phyloP scores from a whole-genome alignment of 208 protist genomes.

The Acanthamoeba triangularis region DNA sequence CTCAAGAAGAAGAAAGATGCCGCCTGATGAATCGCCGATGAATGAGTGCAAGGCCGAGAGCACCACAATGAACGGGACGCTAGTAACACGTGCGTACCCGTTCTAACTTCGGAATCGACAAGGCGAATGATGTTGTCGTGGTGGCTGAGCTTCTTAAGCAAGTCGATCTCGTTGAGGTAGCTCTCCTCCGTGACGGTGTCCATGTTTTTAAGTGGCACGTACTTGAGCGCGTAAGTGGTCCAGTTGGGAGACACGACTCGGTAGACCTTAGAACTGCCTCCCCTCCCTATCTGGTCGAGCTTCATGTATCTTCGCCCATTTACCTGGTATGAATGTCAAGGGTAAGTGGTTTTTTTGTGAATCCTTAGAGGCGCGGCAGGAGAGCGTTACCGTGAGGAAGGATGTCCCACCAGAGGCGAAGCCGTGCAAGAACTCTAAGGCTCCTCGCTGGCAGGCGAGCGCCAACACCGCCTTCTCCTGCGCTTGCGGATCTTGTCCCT shows the following conservation, averaged over 20 bases:
- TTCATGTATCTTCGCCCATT: constrained; percentile 87
- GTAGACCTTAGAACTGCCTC: constrained; percentile 88
- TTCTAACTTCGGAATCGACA: constrained; percentile 80
- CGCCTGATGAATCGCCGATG: constrained; percentile 55
- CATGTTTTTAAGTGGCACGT: constrained; percentile 79
- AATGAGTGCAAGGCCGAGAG: not conserved
- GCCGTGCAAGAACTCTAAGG: constrained; percentile 2
- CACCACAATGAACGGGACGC: not conserved
- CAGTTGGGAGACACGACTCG: constrained; percentile 82
- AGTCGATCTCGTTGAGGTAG: constrained; percentile 91
- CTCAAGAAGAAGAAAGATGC: constrained; percentile 90
- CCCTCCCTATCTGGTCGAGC: constrained; percentile 87
- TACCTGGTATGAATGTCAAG: constrained; percentile 70
- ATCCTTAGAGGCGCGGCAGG: not conserved
- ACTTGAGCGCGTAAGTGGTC: constrained; percentile 87
- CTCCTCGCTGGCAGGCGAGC: constrained; percentile 18
- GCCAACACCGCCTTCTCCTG: not conserved
- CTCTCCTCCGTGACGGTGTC: constrained; percentile 67
- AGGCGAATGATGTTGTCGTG: constrained; percentile 87
- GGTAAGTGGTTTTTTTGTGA: not conserved
- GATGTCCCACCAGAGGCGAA: not conserved
- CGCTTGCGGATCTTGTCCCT: not conserved
- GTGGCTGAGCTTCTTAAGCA: constrained; percentile 87
- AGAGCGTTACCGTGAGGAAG: not conserved
- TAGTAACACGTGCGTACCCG: constrained; percentile 4